Percentiles rank a stretch among this genome's conserved stretches.
phyloP scores from a whole-genome alignment of 208 protist species.

The Herpetomonas tarakana region DNA sequence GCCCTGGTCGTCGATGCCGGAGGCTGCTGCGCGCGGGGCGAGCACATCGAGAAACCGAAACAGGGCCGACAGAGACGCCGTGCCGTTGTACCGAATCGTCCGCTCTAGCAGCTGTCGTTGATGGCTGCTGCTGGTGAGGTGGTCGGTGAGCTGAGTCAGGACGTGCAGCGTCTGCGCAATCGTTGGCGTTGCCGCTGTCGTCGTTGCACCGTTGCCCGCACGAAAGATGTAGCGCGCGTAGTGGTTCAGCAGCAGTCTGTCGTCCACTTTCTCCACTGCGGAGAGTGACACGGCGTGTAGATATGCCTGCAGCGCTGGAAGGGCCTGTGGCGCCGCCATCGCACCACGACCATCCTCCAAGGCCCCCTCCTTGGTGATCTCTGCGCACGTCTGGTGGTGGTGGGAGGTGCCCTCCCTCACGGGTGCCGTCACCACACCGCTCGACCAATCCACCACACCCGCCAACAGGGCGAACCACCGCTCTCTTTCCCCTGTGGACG shows the following conservation, averaged over 20 bases:
- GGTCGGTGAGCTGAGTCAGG: not conserved
- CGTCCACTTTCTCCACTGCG: slow-evolving; percentile 8
- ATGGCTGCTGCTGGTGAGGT: slow-evolving; percentile 10
- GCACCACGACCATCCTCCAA: too few species aligned
- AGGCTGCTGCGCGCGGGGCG: slow-evolving; percentile 20
- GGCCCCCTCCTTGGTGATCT: too few species aligned
- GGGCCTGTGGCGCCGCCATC: too few species aligned
- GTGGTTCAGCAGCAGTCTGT: slow-evolving; percentile 13
- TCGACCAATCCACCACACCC: not conserved
- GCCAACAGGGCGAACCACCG: not conserved
- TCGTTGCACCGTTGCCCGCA: not conserved
- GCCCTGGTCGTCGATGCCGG: slow-evolving; percentile 18
- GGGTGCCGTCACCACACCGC: not conserved
- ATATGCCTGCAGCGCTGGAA: not conserved
- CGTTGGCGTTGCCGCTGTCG: too few species aligned
- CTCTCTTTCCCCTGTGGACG: not conserved
- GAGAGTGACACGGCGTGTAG: too few species aligned
- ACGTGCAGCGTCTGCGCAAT: slow-evolving; percentile 11
- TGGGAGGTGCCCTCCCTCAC: too few species aligned
- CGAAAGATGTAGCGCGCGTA: slow-evolving; percentile 14
- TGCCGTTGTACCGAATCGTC: slow-evolving; percentile 28
- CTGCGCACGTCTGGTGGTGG: too few species aligned
- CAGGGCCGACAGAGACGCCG: slow-evolving; percentile 12
- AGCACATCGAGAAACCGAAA: slow-evolving; percentile 42
- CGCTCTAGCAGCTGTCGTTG: slow-evolving; percentile 24